Percentiles rank a stretch among this genome's conserved stretches.
These are phyloP conservation scores for Ophidiomyces ophidiicola DNA, from an alignment of 2,329 filamentous ascomycete species.

Conservation along the genomic window DNA sequence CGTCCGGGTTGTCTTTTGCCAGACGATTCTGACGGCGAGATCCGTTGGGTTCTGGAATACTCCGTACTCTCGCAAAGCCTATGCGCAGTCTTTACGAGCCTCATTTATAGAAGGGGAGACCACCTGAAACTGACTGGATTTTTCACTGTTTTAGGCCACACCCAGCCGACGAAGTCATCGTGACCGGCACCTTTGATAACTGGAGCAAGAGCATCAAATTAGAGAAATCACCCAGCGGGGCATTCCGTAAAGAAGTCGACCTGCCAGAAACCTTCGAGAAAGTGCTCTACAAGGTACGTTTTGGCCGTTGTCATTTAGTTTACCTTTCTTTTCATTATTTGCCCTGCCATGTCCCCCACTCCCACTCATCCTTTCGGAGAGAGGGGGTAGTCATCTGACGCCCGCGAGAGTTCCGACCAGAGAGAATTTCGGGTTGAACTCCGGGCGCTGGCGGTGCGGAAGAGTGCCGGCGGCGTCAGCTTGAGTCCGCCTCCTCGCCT, in stretches of 20 bases:
- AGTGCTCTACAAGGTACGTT: slow-evolving; percentile 83
- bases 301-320: slow-evolving; percentile 9
- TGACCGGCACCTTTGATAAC: slow-evolving; percentile 90
- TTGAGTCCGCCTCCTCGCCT: not conserved
- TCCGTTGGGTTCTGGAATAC: too few relatives aligned
- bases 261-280: slow-evolving; percentile 56
- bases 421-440: not conserved
- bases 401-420: too few relatives aligned
- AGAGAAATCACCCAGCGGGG: slow-evolving; percentile 54
- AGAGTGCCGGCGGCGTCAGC: too few relatives aligned
- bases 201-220: slow-evolving; percentile 82
- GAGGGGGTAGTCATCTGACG: too few relatives aligned
- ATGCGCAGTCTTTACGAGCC: slow-evolving; percentile 13
- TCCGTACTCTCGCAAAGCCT: too few relatives aligned
- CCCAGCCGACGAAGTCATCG: slow-evolving; percentile 73
- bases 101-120: not conserved
- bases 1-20: too few relatives aligned
- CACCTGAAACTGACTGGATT: not conserved
- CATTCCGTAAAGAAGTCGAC: slow-evolving; percentile 69
- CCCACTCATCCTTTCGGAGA: too few relatives aligned
- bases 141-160: slow-evolving; percentile 53
- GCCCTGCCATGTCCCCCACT: too few relatives aligned
- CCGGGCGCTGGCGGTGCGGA: too few relatives aligned
- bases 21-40: too few relatives aligned
- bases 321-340: not conserved